Percentiles rank a stretch among this genome's conserved stretches.
phyloP scores from a whole-genome alignment of 2,329 filamentous ascomycete genomes.

The Scedosporium apiospermum region DNA sequence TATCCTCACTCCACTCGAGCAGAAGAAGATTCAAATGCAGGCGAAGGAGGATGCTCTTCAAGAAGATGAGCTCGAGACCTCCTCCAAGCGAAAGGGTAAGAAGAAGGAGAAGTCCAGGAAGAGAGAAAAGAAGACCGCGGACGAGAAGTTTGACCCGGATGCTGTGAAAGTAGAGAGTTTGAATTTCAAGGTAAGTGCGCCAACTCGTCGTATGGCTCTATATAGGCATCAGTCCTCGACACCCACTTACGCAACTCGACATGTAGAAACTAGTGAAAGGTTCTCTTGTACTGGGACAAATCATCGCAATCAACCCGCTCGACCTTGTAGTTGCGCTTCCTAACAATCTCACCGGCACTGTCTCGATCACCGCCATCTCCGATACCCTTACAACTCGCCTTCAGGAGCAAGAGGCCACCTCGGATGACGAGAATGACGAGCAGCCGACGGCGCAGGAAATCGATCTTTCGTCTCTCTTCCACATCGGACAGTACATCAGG shows the following conservation, averaged over 20 bases:
- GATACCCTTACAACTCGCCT: slow-evolving; percentile 67
- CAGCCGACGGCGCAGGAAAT: slow-evolving; percentile 48
- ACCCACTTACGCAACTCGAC: slow-evolving; percentile 11
- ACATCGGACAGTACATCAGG: slow-evolving; percentile 78
- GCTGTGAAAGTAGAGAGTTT: slow-evolving; percentile 72
- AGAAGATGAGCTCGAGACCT: slow-evolving; percentile 60
- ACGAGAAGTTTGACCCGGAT: slow-evolving; percentile 27
- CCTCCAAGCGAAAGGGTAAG: slow-evolving; percentile 32
- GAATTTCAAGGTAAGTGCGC: slow-evolving; percentile 66
- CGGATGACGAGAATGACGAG: slow-evolving; percentile 40
- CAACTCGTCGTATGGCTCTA: not conserved
- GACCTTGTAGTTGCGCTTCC: slow-evolving; percentile 76
- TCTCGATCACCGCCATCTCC: slow-evolving; percentile 88
- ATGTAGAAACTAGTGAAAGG: slow-evolving; percentile 70
- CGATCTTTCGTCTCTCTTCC: slow-evolving; percentile 67
- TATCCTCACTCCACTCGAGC: slow-evolving; percentile 82
- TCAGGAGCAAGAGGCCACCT: slow-evolving; percentile 53
- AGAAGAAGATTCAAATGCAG: slow-evolving; percentile 92
- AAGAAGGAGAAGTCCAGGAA: slow-evolving; percentile 51
- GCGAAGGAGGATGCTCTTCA: slow-evolving; percentile 87
- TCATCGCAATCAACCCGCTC: slow-evolving; percentile 70
- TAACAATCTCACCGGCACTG: slow-evolving; percentile 86
- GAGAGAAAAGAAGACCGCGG: slow-evolving; percentile 43
- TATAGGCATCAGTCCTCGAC: not conserved
- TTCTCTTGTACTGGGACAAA: slow-evolving; percentile 77